Percentiles rank a stretch among this genome's conserved stretches.
Conservation (phyloP, 2,329 filamentous ascomycete genomes). For the Leptographium procerum region DNA sequence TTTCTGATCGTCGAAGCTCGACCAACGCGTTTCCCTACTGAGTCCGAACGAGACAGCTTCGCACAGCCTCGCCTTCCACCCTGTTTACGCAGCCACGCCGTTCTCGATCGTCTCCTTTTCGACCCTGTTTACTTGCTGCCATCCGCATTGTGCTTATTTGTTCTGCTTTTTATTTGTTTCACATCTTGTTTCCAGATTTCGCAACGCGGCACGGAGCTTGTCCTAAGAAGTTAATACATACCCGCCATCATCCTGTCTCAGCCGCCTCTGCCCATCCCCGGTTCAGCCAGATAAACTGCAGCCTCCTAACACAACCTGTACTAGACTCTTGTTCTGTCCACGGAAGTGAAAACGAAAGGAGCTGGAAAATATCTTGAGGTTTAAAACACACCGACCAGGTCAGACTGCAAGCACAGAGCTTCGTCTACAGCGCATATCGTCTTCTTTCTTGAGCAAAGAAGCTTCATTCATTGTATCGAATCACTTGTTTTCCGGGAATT, state of each 20-base stretch:
- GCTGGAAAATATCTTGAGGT: background rate
- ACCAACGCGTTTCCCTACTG: background rate
- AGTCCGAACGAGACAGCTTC: background rate
- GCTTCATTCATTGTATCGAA: conserved; percentile 10
- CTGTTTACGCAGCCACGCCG: background rate
- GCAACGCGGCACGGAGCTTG: background rate
- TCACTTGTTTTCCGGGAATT: conserved; percentile 16
- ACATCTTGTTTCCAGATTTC: background rate
- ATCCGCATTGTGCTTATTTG: background rate
- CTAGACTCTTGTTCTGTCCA: conserved; percentile 1
- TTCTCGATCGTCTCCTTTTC: background rate
- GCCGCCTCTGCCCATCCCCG: background rate
- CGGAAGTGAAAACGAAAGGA: background rate
- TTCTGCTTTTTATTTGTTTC: background rate
- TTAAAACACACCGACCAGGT: background rate
- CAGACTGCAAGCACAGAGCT: conserved; percentile 52
- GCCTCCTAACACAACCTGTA: conserved; percentile 1
- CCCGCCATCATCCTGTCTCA: background rate
- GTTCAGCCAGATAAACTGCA: background rate
- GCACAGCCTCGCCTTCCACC: background rate
- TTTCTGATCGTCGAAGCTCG: background rate
- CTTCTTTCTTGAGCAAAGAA: conserved; percentile 18
- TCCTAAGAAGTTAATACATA: background rate
- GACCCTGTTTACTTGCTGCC: background rate
- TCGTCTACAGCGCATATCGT: conserved; percentile 36